Evolutionary conservation across 2,329 filamentous ascomycete genomes (phyloP), one percentile per base, ranked within the genome.

Genomic region (Exophiala lecanii-corni): DNA sequence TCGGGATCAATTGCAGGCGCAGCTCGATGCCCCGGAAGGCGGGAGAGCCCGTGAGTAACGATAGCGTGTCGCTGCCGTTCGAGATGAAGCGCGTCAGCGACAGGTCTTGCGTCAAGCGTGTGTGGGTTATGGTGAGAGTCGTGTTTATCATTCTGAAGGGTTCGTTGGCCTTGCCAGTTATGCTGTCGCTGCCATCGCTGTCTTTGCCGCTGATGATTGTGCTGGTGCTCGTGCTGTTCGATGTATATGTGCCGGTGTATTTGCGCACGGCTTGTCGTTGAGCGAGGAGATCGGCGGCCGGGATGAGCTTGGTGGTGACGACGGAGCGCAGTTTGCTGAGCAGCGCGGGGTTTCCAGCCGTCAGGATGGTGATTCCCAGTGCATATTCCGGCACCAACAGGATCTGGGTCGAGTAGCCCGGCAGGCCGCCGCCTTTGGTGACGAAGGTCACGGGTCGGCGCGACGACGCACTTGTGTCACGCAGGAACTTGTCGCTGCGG

Each of bases 351-450:
- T 54, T 47, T 2, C 55, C 57, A 2, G 49, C 57, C 9, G 51
- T 50, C n/a, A 71, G 56, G 5, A 72, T 60, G 1, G 66, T 69
- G 32, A 72, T 56, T 2, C 67, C 87, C 59, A 73, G 55, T 13
- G 66, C 64, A 41, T 69, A 72, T 19, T 71, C 68, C 0, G 69
- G 68, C 1, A 69, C 51, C 5, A 64, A 40, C 9, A 65, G 57
- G 34, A 72, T 65, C 4, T 58, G 55, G 2, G 64, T 67, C 3
- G 54, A 54, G 37, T 73, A 74, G 2, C 64, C 65, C 1, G 67
- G 67, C 1, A 70, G 48, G 0, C 64, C 63, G 4, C 70, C 70
- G 2, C 57, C 53, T 52, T 74, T 74, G 2, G 69, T 71, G 25
- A 67, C 57, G 47, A 73, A 67, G 2, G 65, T 69, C 2, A 72